Evolutionary conservation across 345 rosid genomes (phyloP), one percentile per base, ranked within the genome.

Genomic region (Cardamine resedifolia): DNA sequence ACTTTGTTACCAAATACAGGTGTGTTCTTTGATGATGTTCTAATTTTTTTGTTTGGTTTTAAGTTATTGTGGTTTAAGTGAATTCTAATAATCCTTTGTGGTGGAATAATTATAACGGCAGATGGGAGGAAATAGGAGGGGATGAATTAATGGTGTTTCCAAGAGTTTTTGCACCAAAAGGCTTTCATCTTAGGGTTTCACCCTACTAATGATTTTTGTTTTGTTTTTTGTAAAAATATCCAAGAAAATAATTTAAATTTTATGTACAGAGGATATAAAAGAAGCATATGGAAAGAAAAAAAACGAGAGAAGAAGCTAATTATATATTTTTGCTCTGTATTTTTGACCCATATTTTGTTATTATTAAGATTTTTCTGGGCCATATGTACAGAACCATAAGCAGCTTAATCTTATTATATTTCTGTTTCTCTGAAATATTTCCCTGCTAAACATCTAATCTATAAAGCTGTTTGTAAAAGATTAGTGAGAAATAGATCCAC

Each of bases 161-260:
- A 47, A 87, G 98, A 86, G 96, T 92, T 53, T 88, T 83, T 81
- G 98, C 98, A 72, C 96, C 96, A 33, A 87, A 90, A 67, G 98
- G 98, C 30, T 71, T 85, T 1, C 96, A 87, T 81, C 72, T 92
- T 44, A 85, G 81, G 70, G 86, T 92, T 45, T 83, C 85, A 53
- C 63, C 81, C 30, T 67, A 80, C 85, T 79, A 75, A 75, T 23
- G 4, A 44, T 23, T 23, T 23, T 23, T 23, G 1, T 19, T 55
- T 45, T 27, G 18, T 19, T 44, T 10, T 64, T 6, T 28, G 41
- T 43, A 26, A 38, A n/a, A 6, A 51, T 23, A 2, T 15, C 34
- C 10, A 26, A 52, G 7, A 55, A n/a, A 58, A 58, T 20, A 34
- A 34, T 34, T 14, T 26, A 14, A 1, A 52, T 26, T 15, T 52